Base-by-base conservation (phyloP, 2,329 filamentous ascomycete genomes). In the Ceratocystis cubensis region DNA sequence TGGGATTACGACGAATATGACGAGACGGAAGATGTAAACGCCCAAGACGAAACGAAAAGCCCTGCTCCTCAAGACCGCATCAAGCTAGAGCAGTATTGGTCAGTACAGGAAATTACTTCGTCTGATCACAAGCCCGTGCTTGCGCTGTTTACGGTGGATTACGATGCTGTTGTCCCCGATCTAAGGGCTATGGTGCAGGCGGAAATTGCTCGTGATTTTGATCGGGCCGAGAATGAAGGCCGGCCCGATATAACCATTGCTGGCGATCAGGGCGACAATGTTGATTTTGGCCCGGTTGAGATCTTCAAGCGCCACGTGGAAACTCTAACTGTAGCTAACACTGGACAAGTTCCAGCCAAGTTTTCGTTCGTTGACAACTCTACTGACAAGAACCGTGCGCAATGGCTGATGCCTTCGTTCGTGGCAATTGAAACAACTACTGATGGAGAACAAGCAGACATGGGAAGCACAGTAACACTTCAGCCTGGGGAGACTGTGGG, bases 91-190 rank as follows among this genome's bases (percentile, higher is more conserved):
- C 75, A 88, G 67, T 99, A 99, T 74, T 85, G 86, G 0, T 93
- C 92, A 0, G 90, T 97, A 72, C 94, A 97, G 74, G 83, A 88
- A 20, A 87, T 99, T 28, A 83, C 89, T 17, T 96, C 93, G 0
- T 97, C 93, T 0, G 94, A 99, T 71, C 94, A 99, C 76, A 99
- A 99, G 74, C 95, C 94, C 0, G 78, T 99, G 1, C 84, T 87
- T 67, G 90, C 91, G 0, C 79, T 92, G 0, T 97, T 97, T 73
- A 87, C 84, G 0, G 76, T 99, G 6, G 87, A 88, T 57, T 96
- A 94, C 73, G 89, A 96, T 69, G 88, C 89, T 0, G 89, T 96
- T 0, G 85, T 95, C 0, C 88, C 91, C 0, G 87, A 93, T 33
- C 78, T 96, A 30, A 96, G 95, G 74, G 84, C 90, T 1, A 87